phyloP scores from a whole-genome alignment of 2,329 filamentous ascomycete species.

The Phaeosphaeria sp. region DNA sequence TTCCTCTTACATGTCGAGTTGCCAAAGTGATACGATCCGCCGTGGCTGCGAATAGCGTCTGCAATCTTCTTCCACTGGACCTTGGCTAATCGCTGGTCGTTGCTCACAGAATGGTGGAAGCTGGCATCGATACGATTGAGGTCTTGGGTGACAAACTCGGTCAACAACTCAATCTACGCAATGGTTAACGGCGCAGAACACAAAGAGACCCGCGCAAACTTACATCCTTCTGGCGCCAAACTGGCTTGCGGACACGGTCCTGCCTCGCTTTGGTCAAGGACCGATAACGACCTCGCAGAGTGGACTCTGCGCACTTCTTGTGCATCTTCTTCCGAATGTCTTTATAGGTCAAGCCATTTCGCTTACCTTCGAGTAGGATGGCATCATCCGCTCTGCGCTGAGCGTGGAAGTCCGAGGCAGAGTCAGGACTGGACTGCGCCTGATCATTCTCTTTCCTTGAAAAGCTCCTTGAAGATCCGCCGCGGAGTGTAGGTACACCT shows the following conservation, averaged over 20 bases:
- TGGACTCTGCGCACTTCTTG: slow-evolving; percentile 72
- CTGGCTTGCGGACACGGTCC: slow-evolving; percentile 68
- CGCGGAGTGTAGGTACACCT: neutral
- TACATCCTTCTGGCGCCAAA: slow-evolving; percentile 70
- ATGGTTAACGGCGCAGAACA: slow-evolving; percentile 10
- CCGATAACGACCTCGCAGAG: slow-evolving; percentile 71
- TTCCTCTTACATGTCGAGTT: slow-evolving; percentile 69
- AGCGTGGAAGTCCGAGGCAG: neutral
- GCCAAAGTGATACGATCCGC: slow-evolving; percentile 65
- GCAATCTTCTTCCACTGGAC: slow-evolving; percentile 66
- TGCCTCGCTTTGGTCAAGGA: slow-evolving; percentile 69
- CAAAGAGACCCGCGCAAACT: slow-evolving; percentile 44
- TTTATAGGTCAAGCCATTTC: slow-evolving; percentile 67
- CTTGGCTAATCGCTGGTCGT: slow-evolving; percentile 44
- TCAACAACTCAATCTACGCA: slow-evolving; percentile 32
- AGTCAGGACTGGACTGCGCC: neutral
- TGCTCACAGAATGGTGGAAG: slow-evolving; percentile 10
- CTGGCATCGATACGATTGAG: slow-evolving; percentile 25
- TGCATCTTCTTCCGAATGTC: slow-evolving; percentile 64
- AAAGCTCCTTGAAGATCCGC: neutral
- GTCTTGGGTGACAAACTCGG: slow-evolving; percentile 27
- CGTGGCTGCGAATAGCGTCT: slow-evolving; percentile 58
- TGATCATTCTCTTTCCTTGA: slow-evolving; percentile 2
- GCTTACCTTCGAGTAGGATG: slow-evolving; percentile 61
- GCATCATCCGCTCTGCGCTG: slow-evolving; percentile 34